Base-by-base conservation (phyloP, 73 alveolate genomes). In the Halteria grandinella region DNA sequence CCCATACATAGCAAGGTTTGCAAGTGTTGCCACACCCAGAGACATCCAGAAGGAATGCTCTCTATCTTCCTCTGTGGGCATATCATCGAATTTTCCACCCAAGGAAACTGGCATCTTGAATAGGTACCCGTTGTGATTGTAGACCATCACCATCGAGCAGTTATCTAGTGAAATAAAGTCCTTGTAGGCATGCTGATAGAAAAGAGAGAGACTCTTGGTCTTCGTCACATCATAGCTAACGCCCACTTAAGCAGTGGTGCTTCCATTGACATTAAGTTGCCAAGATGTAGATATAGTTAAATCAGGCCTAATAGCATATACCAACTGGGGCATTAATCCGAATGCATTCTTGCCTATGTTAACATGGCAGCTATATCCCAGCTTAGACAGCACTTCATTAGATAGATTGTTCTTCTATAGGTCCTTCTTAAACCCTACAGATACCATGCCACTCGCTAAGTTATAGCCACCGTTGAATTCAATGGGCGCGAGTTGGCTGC, bases 51-150 rank as follows among this genome's bases (percentile, higher is more conserved):
- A n/a, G n/a, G n/a, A n/a, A n/a, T n/a, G n/a, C n/a, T n/a, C n/a
- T n/a, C n/a, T n/a, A n/a, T n/a, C n/a, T n/a, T n/a, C n/a, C n/a
- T n/a, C n/a, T n/a, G n/a, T n/a, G n/a, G n/a, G n/a, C n/a, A n/a
- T n/a, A n/a, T n/a, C n/a, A n/a, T n/a, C n/a, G n/a, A n/a, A n/a
- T n/a, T n/a, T n/a, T n/a, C n/a, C n/a, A n/a, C n/a, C n/a, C n/a
- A n/a, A n/a, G n/a, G 44, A 14, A 36, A 62, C 23, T 6, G 78
- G 78, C 20, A 62, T 28, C 43, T 62, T 62, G 17, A 62, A 39
- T 4, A 62, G 48, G 25, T 39, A 62, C 6, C 78, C 78, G 41
- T 62, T 15, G 24, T 21, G 57, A 36, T 62, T 39, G 25, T 39
- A 41, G 4, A 41, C 78, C 23, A 62, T 6, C 6, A 62, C 47